These are phyloP conservation scores for Macaranga tanarius DNA, from an alignment of 441 rosid species.

Conservation along the genomic window DNA sequence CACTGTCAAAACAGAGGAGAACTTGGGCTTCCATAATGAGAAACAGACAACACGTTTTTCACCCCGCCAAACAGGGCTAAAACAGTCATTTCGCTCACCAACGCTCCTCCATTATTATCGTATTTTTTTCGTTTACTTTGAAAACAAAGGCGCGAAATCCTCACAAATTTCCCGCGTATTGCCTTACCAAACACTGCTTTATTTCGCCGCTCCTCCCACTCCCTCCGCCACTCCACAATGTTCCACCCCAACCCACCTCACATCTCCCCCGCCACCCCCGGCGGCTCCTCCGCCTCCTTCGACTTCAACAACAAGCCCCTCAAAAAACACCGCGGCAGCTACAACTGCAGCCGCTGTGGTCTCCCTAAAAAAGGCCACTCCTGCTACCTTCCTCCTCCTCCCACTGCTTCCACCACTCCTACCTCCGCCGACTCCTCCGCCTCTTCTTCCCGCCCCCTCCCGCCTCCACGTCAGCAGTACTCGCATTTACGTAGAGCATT, in stretches of 20 bases:
- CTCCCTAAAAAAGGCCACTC: constrained; percentile 88
- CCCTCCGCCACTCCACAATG: constrained; percentile 4
- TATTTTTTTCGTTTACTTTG: constrained; percentile 9
- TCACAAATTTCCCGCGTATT: constrained; percentile 55
- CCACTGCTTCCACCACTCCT: constrained; percentile 29
- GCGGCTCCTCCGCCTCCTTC: constrained; percentile 36
- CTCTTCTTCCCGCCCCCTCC: constrained; percentile 27
- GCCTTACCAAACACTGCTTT: constrained; percentile 10
- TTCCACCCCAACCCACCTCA: constrained; percentile 40
- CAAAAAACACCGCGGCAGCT: constrained; percentile 72
- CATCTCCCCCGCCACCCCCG: constrained; percentile 48
- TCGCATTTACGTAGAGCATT: constrained; percentile 66
- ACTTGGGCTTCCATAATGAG: background rate
- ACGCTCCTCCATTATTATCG: background rate
- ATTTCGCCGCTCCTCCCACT: constrained; percentile 1
- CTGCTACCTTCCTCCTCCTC: constrained; percentile 40
- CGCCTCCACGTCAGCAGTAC: constrained; percentile 38
- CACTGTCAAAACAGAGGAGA: background rate
- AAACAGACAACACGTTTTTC: background rate
- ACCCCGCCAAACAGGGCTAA: background rate
- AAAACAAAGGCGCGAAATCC: constrained; percentile 61
- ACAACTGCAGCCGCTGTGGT: constrained; percentile 93
- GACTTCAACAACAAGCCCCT: constrained; percentile 39
- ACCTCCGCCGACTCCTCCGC: constrained; percentile 42
- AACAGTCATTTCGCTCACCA: background rate